Conservation (phyloP, 1,139 yeast species). For the Candida sojae region DNA sequence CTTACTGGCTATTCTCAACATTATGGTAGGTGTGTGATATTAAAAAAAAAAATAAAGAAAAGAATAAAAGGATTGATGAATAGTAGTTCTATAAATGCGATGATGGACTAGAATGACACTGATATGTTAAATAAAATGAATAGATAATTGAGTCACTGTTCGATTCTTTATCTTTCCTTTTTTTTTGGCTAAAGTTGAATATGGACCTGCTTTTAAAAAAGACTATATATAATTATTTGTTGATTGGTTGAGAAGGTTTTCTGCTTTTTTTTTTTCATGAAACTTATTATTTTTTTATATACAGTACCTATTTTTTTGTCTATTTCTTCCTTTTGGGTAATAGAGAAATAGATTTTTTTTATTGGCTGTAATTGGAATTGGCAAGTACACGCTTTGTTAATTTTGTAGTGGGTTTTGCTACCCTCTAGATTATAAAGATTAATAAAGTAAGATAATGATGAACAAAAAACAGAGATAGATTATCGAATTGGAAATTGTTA, state of each 20-base stretch:
- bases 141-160: neutral
- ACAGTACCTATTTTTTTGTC: neutral
- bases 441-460: too few species aligned
- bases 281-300: too few species aligned
- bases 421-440: too few species aligned
- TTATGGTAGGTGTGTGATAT: neutral
- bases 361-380: slow-evolving; percentile 6
- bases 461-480: too few species aligned
- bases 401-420: too few species aligned
- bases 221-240: neutral
- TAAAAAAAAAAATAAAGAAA: neutral
- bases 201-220: neutral
- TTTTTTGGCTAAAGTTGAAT: neutral
- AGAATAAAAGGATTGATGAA: neutral
- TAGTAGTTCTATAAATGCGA: too few species aligned
- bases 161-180: neutral
- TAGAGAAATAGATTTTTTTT: slow-evolving; percentile 6
- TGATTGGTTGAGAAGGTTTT: slow-evolving; percentile 3
- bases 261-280: neutral
- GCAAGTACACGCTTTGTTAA: neutral
- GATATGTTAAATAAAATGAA: neutral
- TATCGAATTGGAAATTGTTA: too few species aligned
- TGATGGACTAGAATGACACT: too few species aligned
- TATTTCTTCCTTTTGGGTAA: neutral
- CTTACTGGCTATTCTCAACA: slow-evolving; percentile 14